These are phyloP conservation scores for Orbilia javanica DNA, from an alignment of 2,329 filamentous ascomycete genomes.

Conservation along the genomic window DNA sequence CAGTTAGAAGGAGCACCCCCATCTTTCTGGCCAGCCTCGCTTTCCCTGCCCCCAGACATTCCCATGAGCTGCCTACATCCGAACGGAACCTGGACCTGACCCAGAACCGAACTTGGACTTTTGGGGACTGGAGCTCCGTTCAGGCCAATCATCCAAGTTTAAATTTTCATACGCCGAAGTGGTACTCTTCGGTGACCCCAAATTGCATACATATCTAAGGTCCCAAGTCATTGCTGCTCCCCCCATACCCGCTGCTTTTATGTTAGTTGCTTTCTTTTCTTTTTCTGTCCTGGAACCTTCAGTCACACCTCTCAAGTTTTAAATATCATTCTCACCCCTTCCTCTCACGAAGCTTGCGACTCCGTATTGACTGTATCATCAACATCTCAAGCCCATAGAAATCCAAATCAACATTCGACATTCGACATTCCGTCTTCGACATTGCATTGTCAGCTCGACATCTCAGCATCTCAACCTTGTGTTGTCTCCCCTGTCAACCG, in stretches of 20 bases:
- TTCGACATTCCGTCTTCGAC: neutral
- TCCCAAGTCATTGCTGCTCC: constrained; percentile 14
- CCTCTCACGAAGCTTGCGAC: constrained; percentile 28
- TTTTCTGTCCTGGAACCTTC: constrained; percentile 22
- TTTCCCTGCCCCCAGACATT: constrained; percentile 39
- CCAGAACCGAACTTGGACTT: constrained; percentile 4
- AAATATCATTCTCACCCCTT: constrained; percentile 58
- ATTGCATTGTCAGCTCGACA: constrained; percentile 5
- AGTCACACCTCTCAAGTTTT: constrained; percentile 34
- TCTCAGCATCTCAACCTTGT: constrained; percentile 7
- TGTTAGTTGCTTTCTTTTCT: constrained; percentile 30
- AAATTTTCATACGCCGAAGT: constrained; percentile 53
- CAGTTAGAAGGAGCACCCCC: constrained; percentile 55
- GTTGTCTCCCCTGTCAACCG: constrained; percentile 19
- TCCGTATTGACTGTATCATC: neutral
- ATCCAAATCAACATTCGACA: neutral
- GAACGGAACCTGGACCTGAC: constrained; percentile 19
- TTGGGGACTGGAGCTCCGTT: constrained; percentile 54
- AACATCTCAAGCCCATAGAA: constrained; percentile 12
- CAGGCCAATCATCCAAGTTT: constrained; percentile 43
- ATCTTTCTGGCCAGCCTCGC: constrained; percentile 37
- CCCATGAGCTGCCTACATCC: constrained; percentile 47
- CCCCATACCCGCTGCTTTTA: constrained; percentile 39
- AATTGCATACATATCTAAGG: constrained; percentile 45
- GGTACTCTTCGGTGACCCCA: constrained; percentile 38